Percentiles rank a stretch among this genome's conserved stretches.
These are phyloP conservation scores for Ascochyta koolunga DNA, from an alignment of 2,329 filamentous ascomycete genomes.

Conservation along the genomic window DNA sequence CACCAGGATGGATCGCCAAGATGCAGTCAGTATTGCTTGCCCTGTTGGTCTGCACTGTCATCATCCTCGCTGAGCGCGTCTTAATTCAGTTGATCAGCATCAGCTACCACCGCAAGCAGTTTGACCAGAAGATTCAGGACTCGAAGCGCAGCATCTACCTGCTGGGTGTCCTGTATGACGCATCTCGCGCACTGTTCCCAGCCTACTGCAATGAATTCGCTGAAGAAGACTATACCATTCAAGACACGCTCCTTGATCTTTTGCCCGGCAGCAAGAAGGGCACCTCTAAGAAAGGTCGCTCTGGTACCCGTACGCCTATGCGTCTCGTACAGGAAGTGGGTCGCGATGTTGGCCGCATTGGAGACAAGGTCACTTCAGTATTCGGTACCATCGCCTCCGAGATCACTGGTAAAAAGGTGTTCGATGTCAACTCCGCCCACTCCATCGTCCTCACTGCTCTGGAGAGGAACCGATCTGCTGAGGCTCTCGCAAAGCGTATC, in stretches of 20 bases:
- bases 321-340: slow-evolving; percentile 73
- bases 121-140: slow-evolving; percentile 80
- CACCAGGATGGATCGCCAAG: slow-evolving; percentile 35
- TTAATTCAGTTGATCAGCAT: slow-evolving; percentile 84
- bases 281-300: slow-evolving; percentile 52
- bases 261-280: slow-evolving; percentile 65
- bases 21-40: slow-evolving; percentile 71
- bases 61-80: slow-evolving; percentile 77
- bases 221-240: slow-evolving; percentile 91
- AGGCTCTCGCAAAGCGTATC: slow-evolving; percentile 90
- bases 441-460: slow-evolving; percentile 88
- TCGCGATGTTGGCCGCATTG: slow-evolving; percentile 73
- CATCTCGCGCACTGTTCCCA: slow-evolving; percentile 85
- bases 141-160: slow-evolving; percentile 87
- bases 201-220: slow-evolving; percentile 89
- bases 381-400: slow-evolving; percentile 94
- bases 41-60: slow-evolving; percentile 69
- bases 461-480: slow-evolving; percentile 80
- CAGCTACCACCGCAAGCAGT: slow-evolving; percentile 84
- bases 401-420: slow-evolving; percentile 93
- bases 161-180: slow-evolving; percentile 85
- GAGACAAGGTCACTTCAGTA: slow-evolving; percentile 90
- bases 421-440: slow-evolving; percentile 89
- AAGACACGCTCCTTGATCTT: slow-evolving; percentile 68
- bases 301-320: slow-evolving; percentile 76